Percentiles rank a stretch among this genome's conserved stretches.
phyloP scores from a whole-genome alignment of 352 stramenopile species.

The Hyaloperonospora brassicae region DNA sequence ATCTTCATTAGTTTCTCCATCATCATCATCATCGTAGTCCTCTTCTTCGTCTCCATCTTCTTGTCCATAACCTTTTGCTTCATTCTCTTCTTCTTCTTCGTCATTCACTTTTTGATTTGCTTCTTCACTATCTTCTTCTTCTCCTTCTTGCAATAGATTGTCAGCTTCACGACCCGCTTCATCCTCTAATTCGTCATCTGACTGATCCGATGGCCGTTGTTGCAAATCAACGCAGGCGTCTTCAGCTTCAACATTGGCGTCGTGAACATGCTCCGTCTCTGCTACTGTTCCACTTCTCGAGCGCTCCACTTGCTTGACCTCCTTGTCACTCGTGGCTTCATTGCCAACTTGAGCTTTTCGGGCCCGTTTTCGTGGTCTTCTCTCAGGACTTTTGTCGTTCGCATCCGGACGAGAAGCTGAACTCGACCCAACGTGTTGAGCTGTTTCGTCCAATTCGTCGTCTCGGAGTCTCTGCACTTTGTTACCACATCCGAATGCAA shows the following conservation, averaged over 20 bases:
- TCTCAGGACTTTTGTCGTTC: background rate
- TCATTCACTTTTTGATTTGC: too few species aligned
- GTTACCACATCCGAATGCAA: background rate
- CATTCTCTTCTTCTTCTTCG: too few species aligned
- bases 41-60: constrained; percentile 15
- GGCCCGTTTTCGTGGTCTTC: constrained; percentile 17
- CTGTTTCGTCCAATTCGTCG: constrained; percentile 27
- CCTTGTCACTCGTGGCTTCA: constrained; percentile 34
- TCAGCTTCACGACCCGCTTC: too few species aligned
- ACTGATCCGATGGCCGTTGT: too few species aligned
- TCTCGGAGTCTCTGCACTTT: constrained; percentile 27
- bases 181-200: too few species aligned
- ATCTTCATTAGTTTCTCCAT: constrained; percentile 16
- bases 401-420: constrained; percentile 1
- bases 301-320: constrained; percentile 21
- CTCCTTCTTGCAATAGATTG: too few species aligned
- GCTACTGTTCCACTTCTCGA: constrained; percentile 5
- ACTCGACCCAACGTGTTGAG: constrained; percentile 2
- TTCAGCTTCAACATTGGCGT: constrained; percentile 1
- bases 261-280: constrained; percentile 3
- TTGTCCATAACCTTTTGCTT: background rate
- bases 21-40: constrained; percentile 19
- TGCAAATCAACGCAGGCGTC: too few species aligned
- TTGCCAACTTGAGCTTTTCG: constrained; percentile 23
- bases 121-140: too few species aligned